phyloP scores from a whole-genome alignment of 2,329 filamentous ascomycete species.

The Laburnicola sp. region DNA sequence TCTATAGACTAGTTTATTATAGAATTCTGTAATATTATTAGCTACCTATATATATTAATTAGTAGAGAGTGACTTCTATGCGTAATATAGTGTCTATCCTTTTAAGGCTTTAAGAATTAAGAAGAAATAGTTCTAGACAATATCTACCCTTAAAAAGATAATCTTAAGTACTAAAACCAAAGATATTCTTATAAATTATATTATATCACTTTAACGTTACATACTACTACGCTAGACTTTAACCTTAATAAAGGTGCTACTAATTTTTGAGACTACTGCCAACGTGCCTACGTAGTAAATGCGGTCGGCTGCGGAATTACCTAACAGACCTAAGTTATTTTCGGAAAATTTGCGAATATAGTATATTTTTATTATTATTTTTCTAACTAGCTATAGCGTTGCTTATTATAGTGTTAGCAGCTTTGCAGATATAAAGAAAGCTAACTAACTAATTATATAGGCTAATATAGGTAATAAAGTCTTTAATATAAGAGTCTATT shows the following conservation, averaged over 20 bases:
- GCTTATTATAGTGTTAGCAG: not conserved
- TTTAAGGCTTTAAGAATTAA: constrained; percentile 8
- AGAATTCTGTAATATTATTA: not conserved
- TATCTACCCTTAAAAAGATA: not conserved
- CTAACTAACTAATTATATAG: too few relatives aligned
- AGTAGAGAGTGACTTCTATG: constrained; percentile 6
- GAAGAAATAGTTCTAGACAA: constrained; percentile 1
- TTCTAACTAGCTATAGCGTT: not conserved
- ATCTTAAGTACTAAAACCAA: not conserved
- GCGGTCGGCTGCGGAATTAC: constrained; percentile 1
- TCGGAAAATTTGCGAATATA: constrained; percentile 3
- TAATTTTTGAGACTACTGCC: constrained; percentile 6
- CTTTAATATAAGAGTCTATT: too few relatives aligned
- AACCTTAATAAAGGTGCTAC: constrained; percentile 7
- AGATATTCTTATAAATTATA: constrained; percentile 3
- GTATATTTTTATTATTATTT: not conserved
- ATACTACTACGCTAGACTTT: constrained; percentile 5
- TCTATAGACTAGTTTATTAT: not conserved
- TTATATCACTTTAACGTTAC: constrained; percentile 6
- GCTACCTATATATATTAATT: constrained; percentile 4
- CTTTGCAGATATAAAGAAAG: too few relatives aligned
- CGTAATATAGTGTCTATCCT: constrained; percentile 6
- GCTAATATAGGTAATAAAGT: too few relatives aligned
- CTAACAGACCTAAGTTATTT: not conserved
- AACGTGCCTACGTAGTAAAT: constrained; percentile 3